Conservation (phyloP, 83 land plant genomes). For the Thuja plicata region DNA sequence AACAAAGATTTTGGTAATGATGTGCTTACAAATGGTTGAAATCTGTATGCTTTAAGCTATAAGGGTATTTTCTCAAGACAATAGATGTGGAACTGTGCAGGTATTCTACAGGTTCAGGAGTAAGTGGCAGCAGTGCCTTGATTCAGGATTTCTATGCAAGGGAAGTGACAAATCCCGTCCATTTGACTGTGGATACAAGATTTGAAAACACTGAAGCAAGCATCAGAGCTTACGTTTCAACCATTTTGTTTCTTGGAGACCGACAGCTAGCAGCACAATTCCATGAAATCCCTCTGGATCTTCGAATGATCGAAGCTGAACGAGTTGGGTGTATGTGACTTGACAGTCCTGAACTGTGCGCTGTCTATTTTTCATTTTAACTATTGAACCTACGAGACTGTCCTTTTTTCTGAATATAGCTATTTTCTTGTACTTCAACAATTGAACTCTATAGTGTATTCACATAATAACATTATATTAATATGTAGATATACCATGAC, state of each 20-base stretch:
- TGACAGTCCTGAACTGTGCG: neutral
- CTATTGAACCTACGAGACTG: neutral
- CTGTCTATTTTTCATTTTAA: neutral
- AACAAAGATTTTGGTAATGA: neutral
- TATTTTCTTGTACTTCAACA: neutral
- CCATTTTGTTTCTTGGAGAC: constrained; percentile 82
- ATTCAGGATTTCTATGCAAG: constrained; percentile 94
- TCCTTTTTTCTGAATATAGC: neutral
- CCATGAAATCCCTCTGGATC: constrained; percentile 91
- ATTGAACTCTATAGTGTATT: neutral
- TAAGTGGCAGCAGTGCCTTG: constrained; percentile 89
- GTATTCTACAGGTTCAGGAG: constrained; percentile 84
- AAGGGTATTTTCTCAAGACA: neutral
- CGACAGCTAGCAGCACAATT: constrained; percentile 93
- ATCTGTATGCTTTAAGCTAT: neutral
- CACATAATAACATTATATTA: too few species aligned
- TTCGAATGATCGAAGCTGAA: constrained; percentile 92
- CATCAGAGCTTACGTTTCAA: constrained; percentile 83
- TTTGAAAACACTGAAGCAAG: constrained; percentile 66
- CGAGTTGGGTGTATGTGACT: neutral
- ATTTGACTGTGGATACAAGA: constrained; percentile 89
- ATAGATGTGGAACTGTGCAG: constrained; percentile 5
- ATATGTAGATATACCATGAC: too few species aligned
- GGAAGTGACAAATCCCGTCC: constrained; percentile 84
- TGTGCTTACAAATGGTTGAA: neutral